phyloP scores from a whole-genome alignment of 768 basidiomycete species.

The Boletus tomentosulus region DNA sequence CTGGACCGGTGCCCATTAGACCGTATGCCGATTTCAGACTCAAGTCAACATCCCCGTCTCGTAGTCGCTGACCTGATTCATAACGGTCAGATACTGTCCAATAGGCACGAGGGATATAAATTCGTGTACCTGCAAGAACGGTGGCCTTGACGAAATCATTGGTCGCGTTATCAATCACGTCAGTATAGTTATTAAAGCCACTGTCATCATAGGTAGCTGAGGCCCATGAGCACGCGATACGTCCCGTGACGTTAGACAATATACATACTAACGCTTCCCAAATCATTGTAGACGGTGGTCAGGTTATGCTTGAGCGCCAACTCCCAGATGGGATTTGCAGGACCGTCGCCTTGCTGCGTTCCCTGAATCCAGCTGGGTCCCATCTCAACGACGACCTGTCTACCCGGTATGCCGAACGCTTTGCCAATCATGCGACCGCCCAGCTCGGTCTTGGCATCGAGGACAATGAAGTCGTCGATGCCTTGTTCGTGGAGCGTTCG shows the following conservation, averaged over 20 bases:
- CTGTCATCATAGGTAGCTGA: slow-evolving; percentile 51
- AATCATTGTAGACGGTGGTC: slow-evolving; percentile 41
- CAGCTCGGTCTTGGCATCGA: slow-evolving; percentile 55
- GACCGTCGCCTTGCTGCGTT: slow-evolving; percentile 43
- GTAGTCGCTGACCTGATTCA: slow-evolving; percentile 11
- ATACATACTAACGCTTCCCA: slow-evolving; percentile 41
- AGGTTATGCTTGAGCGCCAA: slow-evolving; percentile 53
- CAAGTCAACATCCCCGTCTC: slow-evolving; percentile 42
- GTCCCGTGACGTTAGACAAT: slow-evolving; percentile 15
- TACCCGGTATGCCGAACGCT: slow-evolving; percentile 38
- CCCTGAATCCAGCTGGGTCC: slow-evolving; percentile 62
- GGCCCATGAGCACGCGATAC: not conserved
- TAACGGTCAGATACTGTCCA: slow-evolving; percentile 35
- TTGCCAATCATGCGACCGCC: slow-evolving; percentile 57
- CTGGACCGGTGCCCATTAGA: slow-evolving; percentile 44
- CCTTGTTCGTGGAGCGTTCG: slow-evolving; percentile 51
- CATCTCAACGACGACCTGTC: slow-evolving; percentile 45
- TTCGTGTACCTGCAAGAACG: slow-evolving; percentile 41
- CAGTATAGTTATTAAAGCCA: slow-evolving; percentile 46
- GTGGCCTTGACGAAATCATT: slow-evolving; percentile 41
- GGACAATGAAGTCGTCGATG: slow-evolving; percentile 53
- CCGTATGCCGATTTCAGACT: slow-evolving; percentile 53
- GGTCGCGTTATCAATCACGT: slow-evolving; percentile 37
- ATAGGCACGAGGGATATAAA: slow-evolving; percentile 29
- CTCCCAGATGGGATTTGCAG: slow-evolving; percentile 54